phyloP scores from a whole-genome alignment of 2,329 filamentous ascomycete species.

The Diaporthe longicolla region DNA sequence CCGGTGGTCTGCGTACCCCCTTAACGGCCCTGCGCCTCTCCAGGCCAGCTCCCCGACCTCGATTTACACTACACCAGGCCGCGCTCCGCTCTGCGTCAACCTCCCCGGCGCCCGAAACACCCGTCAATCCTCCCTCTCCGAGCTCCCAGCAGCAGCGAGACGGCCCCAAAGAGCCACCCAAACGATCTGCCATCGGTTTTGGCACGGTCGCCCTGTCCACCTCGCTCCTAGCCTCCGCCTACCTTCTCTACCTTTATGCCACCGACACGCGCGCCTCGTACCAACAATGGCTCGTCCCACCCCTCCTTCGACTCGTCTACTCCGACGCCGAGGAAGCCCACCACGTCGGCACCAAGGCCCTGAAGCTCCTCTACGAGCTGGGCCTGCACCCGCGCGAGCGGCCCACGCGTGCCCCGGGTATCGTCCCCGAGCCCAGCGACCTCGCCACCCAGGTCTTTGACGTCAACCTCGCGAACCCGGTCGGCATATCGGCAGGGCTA shows the following conservation, averaged over 20 bases:
- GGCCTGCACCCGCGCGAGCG: constrained; percentile 88
- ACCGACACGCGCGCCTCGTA: constrained; percentile 81
- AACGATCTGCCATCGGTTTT: constrained; percentile 21
- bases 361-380: constrained; percentile 81
- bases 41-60: constrained; percentile 39
- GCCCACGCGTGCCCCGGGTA: constrained; percentile 54
- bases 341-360: constrained; percentile 77
- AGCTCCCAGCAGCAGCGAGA: background rate
- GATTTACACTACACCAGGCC: constrained; percentile 33
- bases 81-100: constrained; percentile 47
- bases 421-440: constrained; percentile 54
- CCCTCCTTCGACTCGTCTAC: constrained; percentile 74
- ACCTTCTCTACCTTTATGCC: constrained; percentile 74
- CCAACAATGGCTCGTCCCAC: constrained; percentile 78
- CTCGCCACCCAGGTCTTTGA: constrained; percentile 77
- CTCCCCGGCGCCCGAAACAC: constrained; percentile 40
- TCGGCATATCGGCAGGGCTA: constrained; percentile 80
- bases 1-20: constrained; percentile 47
- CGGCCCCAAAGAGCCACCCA: background rate
- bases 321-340: constrained; percentile 94
- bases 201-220: constrained; percentile 55
- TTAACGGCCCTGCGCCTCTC: constrained; percentile 44
- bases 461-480: constrained; percentile 82
- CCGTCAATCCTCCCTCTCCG: constrained; percentile 46
- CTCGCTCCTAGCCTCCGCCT: constrained; percentile 58